Evolutionary conservation across 352 stramenopile genomes (phyloP).

Genomic region (Globisporangium heterothallicum): DNA sequence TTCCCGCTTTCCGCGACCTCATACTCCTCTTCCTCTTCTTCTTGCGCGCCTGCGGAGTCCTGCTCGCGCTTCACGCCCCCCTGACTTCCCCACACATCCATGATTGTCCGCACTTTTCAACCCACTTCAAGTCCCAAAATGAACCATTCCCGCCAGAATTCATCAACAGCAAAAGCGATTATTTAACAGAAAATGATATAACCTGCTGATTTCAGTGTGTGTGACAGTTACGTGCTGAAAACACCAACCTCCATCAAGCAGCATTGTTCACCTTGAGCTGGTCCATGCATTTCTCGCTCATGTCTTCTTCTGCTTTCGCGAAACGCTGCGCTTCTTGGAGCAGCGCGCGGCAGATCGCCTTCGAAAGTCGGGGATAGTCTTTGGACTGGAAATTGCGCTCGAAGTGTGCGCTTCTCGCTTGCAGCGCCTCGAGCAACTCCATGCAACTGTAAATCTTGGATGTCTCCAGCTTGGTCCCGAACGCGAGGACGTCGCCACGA

Average conservation of each 20-base stretch:
- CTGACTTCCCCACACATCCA: conserved; percentile 40
- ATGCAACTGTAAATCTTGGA: conserved; percentile 36
- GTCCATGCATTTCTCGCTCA: neutral
- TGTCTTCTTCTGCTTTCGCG: conserved; percentile 4
- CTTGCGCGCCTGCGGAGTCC: neutral
- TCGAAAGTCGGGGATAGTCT: conserved; percentile 43
- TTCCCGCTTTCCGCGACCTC: conserved; percentile 55
- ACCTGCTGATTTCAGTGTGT: too few relatives aligned
- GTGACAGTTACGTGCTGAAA: too few relatives aligned
- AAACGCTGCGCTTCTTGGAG: conserved; percentile 5
- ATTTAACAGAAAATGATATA: too few relatives aligned
- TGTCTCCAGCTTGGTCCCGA: conserved; percentile 29
- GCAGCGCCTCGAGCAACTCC: conserved; percentile 26
- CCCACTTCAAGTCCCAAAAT: conserved; percentile 2
- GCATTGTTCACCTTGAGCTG: neutral
- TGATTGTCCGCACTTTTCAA: conserved; percentile 12
- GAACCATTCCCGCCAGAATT: too few relatives aligned
- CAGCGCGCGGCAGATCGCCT: conserved; percentile 34
- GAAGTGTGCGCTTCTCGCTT: conserved; percentile 26
- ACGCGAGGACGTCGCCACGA: conserved; percentile 20
- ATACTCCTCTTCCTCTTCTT: conserved; percentile 54
- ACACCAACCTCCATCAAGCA: neutral
- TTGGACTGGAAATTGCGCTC: conserved; percentile 44
- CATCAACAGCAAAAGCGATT: conserved; percentile 1
- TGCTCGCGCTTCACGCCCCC: neutral